Conservation (phyloP, 352 stramenopile genomes). For the Pythium rhizo-oryzae region DNA sequence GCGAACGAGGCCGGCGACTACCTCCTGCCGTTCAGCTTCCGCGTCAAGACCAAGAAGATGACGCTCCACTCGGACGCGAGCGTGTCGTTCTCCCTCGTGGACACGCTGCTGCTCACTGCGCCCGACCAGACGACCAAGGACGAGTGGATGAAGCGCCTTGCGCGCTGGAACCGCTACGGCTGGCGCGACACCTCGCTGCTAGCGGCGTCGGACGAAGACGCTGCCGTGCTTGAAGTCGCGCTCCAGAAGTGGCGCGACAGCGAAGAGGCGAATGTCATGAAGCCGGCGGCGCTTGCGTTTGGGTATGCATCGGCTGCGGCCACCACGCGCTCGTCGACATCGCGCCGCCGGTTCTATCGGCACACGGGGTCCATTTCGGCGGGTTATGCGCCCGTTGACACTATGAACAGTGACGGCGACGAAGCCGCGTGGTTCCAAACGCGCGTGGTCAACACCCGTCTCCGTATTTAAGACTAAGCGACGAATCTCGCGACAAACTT, state of each 20-base stretch:
- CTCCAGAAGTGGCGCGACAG: slow-evolving; percentile 38
- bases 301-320: slow-evolving; percentile 24
- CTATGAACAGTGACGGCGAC: slow-evolving; percentile 5
- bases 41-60: slow-evolving; percentile 52
- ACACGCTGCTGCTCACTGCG: slow-evolving; percentile 61
- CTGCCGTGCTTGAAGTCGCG: slow-evolving; percentile 41
- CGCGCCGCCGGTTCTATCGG: slow-evolving; percentile 60
- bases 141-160: slow-evolving; percentile 69
- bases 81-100: slow-evolving; percentile 34
- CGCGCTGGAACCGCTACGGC: slow-evolving; percentile 68
- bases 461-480: slow-evolving; percentile 16
- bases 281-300: slow-evolving; percentile 24
- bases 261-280: slow-evolving; percentile 18
- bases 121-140: slow-evolving; percentile 46
- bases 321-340: slow-evolving; percentile 25
- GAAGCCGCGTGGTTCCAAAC: slow-evolving; percentile 23
- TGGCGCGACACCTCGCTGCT: slow-evolving; percentile 63
- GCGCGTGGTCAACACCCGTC: slow-evolving; percentile 31
- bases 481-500: neutral
- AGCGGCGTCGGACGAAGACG: slow-evolving; percentile 40
- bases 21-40: slow-evolving; percentile 58
- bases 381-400: neutral
- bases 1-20: slow-evolving; percentile 40
- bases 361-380: slow-evolving; percentile 20
- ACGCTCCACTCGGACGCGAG: slow-evolving; percentile 40